These are phyloP conservation scores for Sanghuangporus baumii DNA, from an alignment of 1,284 basidiomycete species.

Conservation along the genomic window DNA sequence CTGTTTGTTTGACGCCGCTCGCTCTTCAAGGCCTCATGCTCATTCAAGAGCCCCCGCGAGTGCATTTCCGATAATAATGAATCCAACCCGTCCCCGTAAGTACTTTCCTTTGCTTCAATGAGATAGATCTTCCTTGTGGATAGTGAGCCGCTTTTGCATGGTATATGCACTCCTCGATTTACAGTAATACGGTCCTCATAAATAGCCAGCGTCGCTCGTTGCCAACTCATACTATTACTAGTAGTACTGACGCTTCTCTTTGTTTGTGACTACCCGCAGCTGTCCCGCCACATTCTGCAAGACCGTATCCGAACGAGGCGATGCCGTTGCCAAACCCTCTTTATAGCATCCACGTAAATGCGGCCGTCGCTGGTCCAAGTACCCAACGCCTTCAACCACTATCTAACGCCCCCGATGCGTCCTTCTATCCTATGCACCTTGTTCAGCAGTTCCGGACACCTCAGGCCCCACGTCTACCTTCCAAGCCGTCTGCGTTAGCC, in stretches of 20 bases:
- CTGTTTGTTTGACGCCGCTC: too few relatives aligned
- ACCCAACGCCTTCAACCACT: background rate
- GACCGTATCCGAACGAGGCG: background rate
- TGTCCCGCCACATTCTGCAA: background rate
- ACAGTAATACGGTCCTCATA: background rate
- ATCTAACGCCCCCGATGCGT: background rate
- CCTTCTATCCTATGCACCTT: conserved; percentile 6
- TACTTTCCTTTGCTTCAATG: background rate
- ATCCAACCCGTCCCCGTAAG: conserved; percentile 13
- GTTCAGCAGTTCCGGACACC: background rate
- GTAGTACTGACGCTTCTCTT: background rate
- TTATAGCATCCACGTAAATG: conserved; percentile 12
- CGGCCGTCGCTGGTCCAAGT: conserved; percentile 2
- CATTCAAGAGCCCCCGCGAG: background rate
- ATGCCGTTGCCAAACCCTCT: background rate
- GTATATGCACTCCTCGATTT: background rate
- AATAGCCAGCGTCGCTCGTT: background rate
- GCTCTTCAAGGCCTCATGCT: background rate
- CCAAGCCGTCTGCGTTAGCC: background rate
- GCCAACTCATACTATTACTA: too few relatives aligned
- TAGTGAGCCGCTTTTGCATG: background rate
- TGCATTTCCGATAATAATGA: conserved; percentile 1
- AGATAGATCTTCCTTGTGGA: background rate
- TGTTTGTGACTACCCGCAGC: background rate
- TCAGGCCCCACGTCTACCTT: conserved; percentile 1